These are phyloP conservation scores for Crithidia fasciculata DNA, from an alignment of 208 protist genomes.

Conservation along the genomic window DNA sequence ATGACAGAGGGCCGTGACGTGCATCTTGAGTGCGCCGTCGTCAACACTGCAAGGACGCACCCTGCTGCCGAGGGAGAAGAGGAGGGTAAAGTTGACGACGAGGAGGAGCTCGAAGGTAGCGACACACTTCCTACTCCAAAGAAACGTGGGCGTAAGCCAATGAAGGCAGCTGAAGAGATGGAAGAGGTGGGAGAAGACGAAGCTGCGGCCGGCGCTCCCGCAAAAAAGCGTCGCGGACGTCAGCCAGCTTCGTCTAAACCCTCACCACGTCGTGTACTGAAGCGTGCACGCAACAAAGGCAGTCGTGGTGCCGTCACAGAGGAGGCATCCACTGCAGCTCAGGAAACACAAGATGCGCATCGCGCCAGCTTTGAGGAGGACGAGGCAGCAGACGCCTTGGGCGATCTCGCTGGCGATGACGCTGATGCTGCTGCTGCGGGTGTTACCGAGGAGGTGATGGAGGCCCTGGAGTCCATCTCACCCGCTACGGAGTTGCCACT, in stretches of 20 bases:
- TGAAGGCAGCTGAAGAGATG: not conserved
- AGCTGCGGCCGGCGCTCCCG: not conserved
- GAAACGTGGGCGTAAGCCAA: not conserved
- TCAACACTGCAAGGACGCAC: not conserved
- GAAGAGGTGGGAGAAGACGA: not conserved
- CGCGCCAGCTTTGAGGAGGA: not conserved
- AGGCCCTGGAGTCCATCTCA: not conserved
- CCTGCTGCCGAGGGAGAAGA: too few species aligned
- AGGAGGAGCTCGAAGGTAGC: not conserved
- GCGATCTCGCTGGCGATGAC: not conserved
- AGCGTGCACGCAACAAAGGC: slow-evolving; percentile 1
- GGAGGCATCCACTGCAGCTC: not conserved
- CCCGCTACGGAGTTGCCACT: not conserved
- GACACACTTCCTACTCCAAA: not conserved
- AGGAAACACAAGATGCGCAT: not conserved
- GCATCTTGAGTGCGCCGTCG: slow-evolving; percentile 18
- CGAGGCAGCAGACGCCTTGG: not conserved
- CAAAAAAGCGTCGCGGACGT: not conserved
- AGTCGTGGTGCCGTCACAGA: not conserved
- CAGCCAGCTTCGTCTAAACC: not conserved
- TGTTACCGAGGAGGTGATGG: not conserved
- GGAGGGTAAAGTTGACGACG: not conserved
- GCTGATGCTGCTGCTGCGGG: not conserved
- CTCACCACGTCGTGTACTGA: not conserved
- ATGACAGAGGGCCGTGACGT: slow-evolving; percentile 5